phyloP scores from a whole-genome alignment of 305 asterid genomes.

The Fraxinus sp. region DNA sequence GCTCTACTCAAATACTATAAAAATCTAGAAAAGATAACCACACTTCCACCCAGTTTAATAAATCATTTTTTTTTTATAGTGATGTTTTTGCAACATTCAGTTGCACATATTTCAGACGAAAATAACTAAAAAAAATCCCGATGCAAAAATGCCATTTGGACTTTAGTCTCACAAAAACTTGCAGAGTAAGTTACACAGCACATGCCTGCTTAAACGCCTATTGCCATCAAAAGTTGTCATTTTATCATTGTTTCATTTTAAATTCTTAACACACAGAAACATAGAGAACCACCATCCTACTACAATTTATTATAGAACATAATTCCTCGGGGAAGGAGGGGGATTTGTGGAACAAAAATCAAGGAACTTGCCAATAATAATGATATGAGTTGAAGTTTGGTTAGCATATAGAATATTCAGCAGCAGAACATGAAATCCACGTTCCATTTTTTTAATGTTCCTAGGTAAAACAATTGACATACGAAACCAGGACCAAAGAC shows the following conservation, averaged over 20 bases:
- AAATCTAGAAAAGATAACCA: slow-evolving; percentile 4
- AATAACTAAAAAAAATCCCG: neutral
- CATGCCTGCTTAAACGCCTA: neutral
- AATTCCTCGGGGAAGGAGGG: neutral
- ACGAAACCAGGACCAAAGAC: neutral
- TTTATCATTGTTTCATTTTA: neutral
- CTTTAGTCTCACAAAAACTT: slow-evolving; percentile 1
- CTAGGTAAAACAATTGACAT: neutral
- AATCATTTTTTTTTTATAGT: neutral
- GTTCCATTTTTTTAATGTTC: neutral
- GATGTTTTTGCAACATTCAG: slow-evolving; percentile 17
- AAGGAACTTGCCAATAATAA: neutral
- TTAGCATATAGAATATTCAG: neutral
- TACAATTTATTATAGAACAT: slow-evolving; percentile 2
- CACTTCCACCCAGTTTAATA: slow-evolving; percentile 9
- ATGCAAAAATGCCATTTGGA: neutral
- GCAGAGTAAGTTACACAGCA: neutral
- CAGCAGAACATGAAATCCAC: slow-evolving; percentile 9
- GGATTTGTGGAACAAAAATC: neutral
- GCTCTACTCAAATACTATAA: neutral
- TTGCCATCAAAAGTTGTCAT: neutral
- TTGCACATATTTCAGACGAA: slow-evolving; percentile 3
- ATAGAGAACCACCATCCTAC: neutral
- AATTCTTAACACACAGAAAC: neutral
- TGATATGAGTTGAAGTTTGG: neutral